Evolutionary conservation across 176 grass and related monocot species (phyloP), one percentile per base, ranked within the genome.

Genomic region (Triticum timopheevii): DNA sequence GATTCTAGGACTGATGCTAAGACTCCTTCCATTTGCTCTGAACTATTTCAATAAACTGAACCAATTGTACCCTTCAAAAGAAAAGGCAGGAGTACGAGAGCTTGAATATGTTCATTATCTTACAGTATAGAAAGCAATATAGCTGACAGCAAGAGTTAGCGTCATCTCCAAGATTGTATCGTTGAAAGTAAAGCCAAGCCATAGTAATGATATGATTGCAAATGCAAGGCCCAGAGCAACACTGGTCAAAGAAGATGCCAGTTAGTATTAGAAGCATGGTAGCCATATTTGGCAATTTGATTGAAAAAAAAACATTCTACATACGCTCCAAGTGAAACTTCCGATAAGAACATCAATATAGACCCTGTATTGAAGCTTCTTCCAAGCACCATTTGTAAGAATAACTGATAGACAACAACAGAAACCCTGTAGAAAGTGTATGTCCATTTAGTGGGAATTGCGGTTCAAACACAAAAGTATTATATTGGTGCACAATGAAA

Each of bases 251-350:
- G 30, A 79, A 93, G 65, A 49, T 83, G 47, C 52, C 20, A 49
- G 79, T 83, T 63, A 80, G 71, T 16, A 82, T 73, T 56, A 79
- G n/a, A 85, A 44, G 40, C 47, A 81, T 17, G 42, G 13, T 58
- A 69, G 11, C 6, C 62, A 85, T 65, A 77, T 34, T 80, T 22
- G 13, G 19, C 8, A 69, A 15, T 44, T 69, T 72, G 27, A 65
- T 80, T 61, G 4, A 39, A 47, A 39, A 33, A 30, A 85, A 68
- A 38, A 62, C 40, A 30, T 81, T 64, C 39, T 45, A 92, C 95
- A 75, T 93, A 98, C 95, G 93, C 93, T 86, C 91, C 95, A 84
- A 98, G 90, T 74, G 93, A 70, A 87, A 95, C 95, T 98, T 95
- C 40, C 23, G 90, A 88, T 35, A 98, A 72, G 86, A 98, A 98